Evolutionary conservation across 2,329 filamentous ascomycete species (phyloP), one percentile per base, ranked within the genome.

Genomic region (Davidsoniella neocaledoniae): DNA sequence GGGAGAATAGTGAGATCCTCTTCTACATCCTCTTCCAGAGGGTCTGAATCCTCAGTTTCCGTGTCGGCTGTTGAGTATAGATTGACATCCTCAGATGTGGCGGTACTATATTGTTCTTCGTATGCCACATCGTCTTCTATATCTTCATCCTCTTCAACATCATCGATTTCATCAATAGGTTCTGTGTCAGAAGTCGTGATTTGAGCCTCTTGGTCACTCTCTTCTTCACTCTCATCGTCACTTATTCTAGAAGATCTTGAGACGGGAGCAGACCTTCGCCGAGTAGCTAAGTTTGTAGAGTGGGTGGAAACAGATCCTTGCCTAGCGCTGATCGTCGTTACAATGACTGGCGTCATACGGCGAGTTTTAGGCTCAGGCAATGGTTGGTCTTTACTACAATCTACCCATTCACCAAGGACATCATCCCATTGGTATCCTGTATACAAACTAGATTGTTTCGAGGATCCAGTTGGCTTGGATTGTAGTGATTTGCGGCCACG

Each of bases 341-440:
- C 44, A 4, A 38, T 17, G 19, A 38, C 44, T 2, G 36, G 36
- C 7, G 33, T 23, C 10, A 37, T 19, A 36, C 16, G 10, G 29
- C 25, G 37, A 33, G 21, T 33, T 33, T 33, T 16, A 12, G 49
- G 23, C 8, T 12, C 29, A 10, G 29, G 12, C 12, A 33, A 9
- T 33, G 29, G 29, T 33, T 33, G 29, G 29, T 33, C 29, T 33
- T 33, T 33, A 33, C 29, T 42, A 38, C 26, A 49, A 17, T 46
- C 49, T 36, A 66, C 61, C 65, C 64, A 67, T 51, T 67, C 65
- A 48, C 64, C 63, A 23, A 67, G 66, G 16, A 63, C 63, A 39
- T 66, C 63, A 45, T 67, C 65, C 65, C 65, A 67, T 39, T 57
- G 56, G 59, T 63, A 67, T 5, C 64, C 63, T 2, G 61, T 59